These are phyloP conservation scores for Emmonsia crescens DNA, from an alignment of 2,329 filamentous ascomycete genomes.

Conservation along the genomic window DNA sequence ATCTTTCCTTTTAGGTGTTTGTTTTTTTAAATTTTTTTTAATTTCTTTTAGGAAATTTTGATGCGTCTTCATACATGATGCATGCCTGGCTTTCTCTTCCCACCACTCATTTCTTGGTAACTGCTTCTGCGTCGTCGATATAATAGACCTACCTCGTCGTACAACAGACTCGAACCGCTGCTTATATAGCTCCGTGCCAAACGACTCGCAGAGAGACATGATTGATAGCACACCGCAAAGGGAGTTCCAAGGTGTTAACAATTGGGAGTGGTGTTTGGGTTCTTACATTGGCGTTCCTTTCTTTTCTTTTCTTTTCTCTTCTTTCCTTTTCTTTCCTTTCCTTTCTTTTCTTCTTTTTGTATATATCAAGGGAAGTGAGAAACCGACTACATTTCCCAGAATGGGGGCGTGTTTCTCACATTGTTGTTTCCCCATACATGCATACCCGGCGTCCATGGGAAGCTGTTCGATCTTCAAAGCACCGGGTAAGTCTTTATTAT, in stretches of 20 bases:
- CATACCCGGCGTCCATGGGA: neutral
- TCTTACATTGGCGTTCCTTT: neutral
- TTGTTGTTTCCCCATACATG: neutral
- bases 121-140: neutral
- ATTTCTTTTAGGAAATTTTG: neutral
- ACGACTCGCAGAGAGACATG: neutral
- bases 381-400: constrained; percentile 2
- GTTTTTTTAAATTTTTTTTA: too few species aligned
- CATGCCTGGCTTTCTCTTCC: neutral
- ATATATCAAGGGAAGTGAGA: neutral
- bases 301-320: neutral
- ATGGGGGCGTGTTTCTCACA: neutral
- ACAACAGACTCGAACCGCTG: neutral
- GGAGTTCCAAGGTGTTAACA: neutral
- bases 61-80: neutral
- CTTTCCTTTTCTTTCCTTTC: neutral
- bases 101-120: neutral
- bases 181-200: neutral
- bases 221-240: neutral
- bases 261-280: neutral
- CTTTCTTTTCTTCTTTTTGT: neutral
- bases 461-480: neutral
- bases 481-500: neutral
- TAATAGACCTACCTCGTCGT: neutral
- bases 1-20: neutral